Conservation (phyloP, 805 yeast genomes). For the Metschnikowia gelsemii region DNA sequence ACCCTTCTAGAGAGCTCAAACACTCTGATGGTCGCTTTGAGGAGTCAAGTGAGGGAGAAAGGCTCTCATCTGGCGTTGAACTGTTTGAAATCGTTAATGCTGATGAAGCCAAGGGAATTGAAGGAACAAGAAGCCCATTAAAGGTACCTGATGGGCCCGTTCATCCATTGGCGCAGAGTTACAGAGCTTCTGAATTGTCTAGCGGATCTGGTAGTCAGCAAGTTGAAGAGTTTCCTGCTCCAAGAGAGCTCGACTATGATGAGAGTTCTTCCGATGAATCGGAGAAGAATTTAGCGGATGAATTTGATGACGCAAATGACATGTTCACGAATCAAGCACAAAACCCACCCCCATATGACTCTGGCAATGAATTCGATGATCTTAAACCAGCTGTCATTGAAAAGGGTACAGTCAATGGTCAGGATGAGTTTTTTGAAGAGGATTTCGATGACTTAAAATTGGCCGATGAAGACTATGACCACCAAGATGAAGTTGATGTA, state of each 20-base stretch:
- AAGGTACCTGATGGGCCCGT: constrained; percentile 1
- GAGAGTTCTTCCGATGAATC: constrained; percentile 49
- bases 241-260: constrained; percentile 52
- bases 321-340: constrained; percentile 20
- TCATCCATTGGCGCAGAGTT: constrained; percentile 16
- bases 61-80: constrained; percentile 46
- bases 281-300: constrained; percentile 29
- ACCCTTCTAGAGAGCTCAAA: constrained; percentile 10
- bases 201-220: constrained; percentile 10
- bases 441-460: constrained; percentile 41
- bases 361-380: constrained; percentile 39
- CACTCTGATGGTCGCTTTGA: constrained; percentile 18
- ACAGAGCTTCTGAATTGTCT: constrained; percentile 10
- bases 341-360: constrained; percentile 23
- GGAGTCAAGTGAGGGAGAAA: constrained; percentile 38
- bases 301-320: constrained; percentile 35
- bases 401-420: constrained; percentile 3
- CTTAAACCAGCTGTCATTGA: constrained; percentile 33
- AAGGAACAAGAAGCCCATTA: constrained; percentile 4
- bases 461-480: constrained; percentile 28
- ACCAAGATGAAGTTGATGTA: constrained; percentile 29
- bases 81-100: constrained; percentile 56
- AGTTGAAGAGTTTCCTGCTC: constrained; percentile 59
- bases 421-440: constrained; percentile 34
- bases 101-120: constrained; percentile 40